Percentiles rank a stretch among this genome's conserved stretches.
Evolutionary conservation across 371 early-diverging fungal genomes (phyloP).

Genomic region (Dinochytrium kinnereticum): DNA sequence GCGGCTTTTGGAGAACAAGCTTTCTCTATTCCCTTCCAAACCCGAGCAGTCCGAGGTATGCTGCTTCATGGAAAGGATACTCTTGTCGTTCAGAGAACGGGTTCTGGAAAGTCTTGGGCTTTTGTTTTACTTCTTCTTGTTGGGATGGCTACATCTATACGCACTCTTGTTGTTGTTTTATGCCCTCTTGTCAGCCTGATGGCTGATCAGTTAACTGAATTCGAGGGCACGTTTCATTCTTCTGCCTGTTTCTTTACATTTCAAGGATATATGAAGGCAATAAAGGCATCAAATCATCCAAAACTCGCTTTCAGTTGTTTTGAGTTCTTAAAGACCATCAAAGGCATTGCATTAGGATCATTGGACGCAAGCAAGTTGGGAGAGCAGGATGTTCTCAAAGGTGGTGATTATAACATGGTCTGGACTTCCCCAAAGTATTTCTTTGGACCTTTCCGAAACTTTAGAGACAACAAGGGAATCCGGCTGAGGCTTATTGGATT

Average conservation of each 20-base stretch:
- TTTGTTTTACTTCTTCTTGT: not conserved
- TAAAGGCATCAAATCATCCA: not conserved
- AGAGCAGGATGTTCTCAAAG: not conserved
- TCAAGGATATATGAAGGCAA: not conserved
- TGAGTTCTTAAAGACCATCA: not conserved
- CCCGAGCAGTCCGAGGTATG: not conserved
- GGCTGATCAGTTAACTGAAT: not conserved
- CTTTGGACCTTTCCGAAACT: not conserved
- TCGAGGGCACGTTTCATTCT: not conserved
- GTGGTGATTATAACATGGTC: not conserved
- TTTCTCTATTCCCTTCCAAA: not conserved
- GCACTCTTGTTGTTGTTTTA: not conserved
- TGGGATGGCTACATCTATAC: not conserved
- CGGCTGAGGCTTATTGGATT: not conserved
- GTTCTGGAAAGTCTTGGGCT: constrained; percentile 1
- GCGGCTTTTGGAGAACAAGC: not conserved
- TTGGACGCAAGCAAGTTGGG: not conserved
- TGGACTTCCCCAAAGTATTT: not conserved
- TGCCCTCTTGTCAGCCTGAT: not conserved
- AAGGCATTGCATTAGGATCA: not conserved
- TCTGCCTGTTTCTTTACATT: not conserved
- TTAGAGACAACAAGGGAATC: not conserved
- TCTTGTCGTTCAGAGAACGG: not conserved
- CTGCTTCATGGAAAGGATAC: not conserved
- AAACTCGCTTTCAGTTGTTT: not conserved